Evolutionary conservation across 2,329 filamentous ascomycete species (phyloP).

Genomic region (Xylaria sp.): DNA sequence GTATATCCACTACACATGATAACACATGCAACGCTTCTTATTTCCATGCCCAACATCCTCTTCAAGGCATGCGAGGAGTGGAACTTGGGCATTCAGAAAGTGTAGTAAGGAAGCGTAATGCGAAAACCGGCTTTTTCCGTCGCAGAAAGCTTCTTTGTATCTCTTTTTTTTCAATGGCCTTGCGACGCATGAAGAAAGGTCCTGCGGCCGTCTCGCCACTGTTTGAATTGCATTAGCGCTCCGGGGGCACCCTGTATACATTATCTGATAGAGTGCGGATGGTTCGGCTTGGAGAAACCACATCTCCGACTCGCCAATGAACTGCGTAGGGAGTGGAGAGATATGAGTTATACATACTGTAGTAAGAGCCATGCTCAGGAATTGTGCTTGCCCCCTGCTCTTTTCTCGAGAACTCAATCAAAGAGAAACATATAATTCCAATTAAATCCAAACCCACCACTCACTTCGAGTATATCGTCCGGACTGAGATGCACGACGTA

Average conservation of each 20-base stretch:
- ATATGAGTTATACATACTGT: constrained; percentile 5
- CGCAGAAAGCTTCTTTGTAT: constrained; percentile 7
- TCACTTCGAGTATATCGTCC: constrained; percentile 22
- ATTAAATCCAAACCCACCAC: constrained; percentile 24
- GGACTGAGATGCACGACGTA: constrained; percentile 11
- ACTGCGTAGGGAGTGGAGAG: constrained; percentile 8
- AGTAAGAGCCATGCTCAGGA: constrained; percentile 23
- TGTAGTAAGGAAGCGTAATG: constrained; percentile 21
- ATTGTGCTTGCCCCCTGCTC: constrained; percentile 4
- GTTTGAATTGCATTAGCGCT: constrained; percentile 15
- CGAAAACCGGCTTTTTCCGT: constrained; percentile 25
- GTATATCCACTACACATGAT: constrained; percentile 22
- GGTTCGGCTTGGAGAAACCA: constrained; percentile 8
- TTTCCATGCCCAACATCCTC: constrained; percentile 20
- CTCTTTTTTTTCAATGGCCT: background rate
- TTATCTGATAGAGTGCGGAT: constrained; percentile 21
- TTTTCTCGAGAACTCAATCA: constrained; percentile 1
- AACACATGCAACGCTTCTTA: constrained; percentile 23
- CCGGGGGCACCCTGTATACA: constrained; percentile 17
- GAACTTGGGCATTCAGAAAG: background rate
- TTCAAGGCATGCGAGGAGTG: constrained; percentile 19
- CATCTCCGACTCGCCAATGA: constrained; percentile 4
- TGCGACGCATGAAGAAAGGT: constrained; percentile 11
- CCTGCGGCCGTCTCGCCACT: constrained; percentile 21
- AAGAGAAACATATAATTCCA: constrained; percentile 33